Conservation (phyloP, 1,139 yeast species). For the Zygosaccharomyces sapae region DNA sequence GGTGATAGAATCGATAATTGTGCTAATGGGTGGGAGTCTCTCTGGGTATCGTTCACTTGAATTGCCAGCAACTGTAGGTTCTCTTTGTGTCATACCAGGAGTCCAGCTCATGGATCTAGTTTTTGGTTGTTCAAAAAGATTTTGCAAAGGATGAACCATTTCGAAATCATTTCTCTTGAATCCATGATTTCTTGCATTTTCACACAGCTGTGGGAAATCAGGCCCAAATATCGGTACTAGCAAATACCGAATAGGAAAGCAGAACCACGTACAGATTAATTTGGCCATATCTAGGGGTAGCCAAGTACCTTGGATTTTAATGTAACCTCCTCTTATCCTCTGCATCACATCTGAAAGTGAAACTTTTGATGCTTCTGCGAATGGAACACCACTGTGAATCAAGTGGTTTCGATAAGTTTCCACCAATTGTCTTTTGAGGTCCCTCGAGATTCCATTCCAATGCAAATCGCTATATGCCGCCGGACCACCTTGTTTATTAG, state of each 20-base stretch:
- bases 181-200: slow-evolving; percentile 14
- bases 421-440: slow-evolving; percentile 48
- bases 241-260: slow-evolving; percentile 71
- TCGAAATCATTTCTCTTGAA: slow-evolving; percentile 13
- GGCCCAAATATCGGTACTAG: slow-evolving; percentile 78
- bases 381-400: slow-evolving; percentile 40
- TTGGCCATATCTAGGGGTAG: slow-evolving; percentile 71
- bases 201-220: slow-evolving; percentile 65
- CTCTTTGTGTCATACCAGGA: neutral
- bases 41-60: slow-evolving; percentile 4
- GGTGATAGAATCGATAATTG: slow-evolving; percentile 13
- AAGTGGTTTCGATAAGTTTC: slow-evolving; percentile 49
- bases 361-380: slow-evolving; percentile 11
- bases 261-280: slow-evolving; percentile 66
- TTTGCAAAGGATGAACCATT: slow-evolving; percentile 18
- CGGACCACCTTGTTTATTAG: neutral
- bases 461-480: slow-evolving; percentile 31
- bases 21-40: slow-evolving; percentile 18
- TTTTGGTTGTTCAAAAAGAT: slow-evolving; percentile 7
- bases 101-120: slow-evolving; percentile 3
- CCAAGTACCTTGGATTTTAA: slow-evolving; percentile 96
- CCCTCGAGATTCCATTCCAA: slow-evolving; percentile 29
- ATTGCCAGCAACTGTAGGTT: slow-evolving; percentile 5
- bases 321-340: slow-evolving; percentile 84
- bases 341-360: slow-evolving; percentile 45